Evolutionary conservation across 2,329 filamentous ascomycete genomes (phyloP), one percentile per base, ranked within the genome.

Genomic region (Thelonectria rubi): DNA sequence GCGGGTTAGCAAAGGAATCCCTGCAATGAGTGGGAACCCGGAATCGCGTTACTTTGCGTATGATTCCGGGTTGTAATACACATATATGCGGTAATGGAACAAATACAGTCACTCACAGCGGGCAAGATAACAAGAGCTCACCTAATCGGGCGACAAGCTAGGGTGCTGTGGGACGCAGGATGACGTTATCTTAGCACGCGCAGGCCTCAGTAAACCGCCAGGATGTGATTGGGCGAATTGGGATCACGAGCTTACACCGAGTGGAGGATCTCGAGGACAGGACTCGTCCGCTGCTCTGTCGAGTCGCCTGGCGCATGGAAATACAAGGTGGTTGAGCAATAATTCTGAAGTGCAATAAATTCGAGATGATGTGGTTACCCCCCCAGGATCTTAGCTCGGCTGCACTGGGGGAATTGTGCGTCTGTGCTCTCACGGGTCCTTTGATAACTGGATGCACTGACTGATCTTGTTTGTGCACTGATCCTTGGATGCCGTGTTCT

Each of bases 161-260:
- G 10, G 45, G 48, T 42, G 21, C 21, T 12, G 43, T 47, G 12
- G 21, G n/a, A 42, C 62, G 64, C 64, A 62, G 49, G 66, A 69
- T 71, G 69, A 71, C 69, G 69, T 71, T 67, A 51, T 56, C 47
- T 54, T 47, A 48, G 63, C 69, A 70, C 69, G 66, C 68, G 69
- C 63, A 46, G 42, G 65, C 56, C 69, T 71, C 71, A n/a, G n/a
- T n/a, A 50, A 37, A 62, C 55, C 53, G 46, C 45, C 55, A 51
- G 46, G 69, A 69, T 53, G 55, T 30, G 8, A 47, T 47, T 47
- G 55, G 48, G 47, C 45, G 60, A 26, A 47, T 17, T 14, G 15
- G 58, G 67, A 70, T 71, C 69, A 71, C 67, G 64, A 69, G 69
- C 61, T 68, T 65, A 62, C 49, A 49, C 39, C 46, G 57, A 21